Base-by-base conservation (phyloP, 2,329 filamentous ascomycete genomes). In the Epichloe bromicola region DNA sequence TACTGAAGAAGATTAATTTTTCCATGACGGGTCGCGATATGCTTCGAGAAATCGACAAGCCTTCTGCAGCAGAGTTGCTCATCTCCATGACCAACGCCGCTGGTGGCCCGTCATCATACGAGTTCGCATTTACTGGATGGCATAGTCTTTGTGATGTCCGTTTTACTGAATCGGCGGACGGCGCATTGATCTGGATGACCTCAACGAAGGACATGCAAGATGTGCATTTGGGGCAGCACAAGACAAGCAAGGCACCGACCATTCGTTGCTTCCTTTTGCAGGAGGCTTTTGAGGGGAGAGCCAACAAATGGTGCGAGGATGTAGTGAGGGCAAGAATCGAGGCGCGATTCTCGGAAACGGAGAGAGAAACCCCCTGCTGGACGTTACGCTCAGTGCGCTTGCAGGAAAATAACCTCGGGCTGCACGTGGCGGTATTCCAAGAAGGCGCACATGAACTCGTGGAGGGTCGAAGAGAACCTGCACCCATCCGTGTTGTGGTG, bases 321-420 rank as follows among this genome's bases (percentile, higher is more conserved):
- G 75, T 96, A 12, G 80, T 83, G 46, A 94, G 91, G 68, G 89
- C 90, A 8, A 82, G 84, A 56, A 81, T 96, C 14, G 91, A 96
- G 67, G 85, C 83, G 5, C 80, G 90, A 11, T 95, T 94, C 60
- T 72, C 86, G 0, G 89, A 95, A 63, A 65, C 72, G n/a, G 88
- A 95, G 69, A 80, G 90, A 53, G 88, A 95, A 64, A 79, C 84
- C 53, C 76, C 76, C 82, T 81, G 78, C 58, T 96, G 88, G 89
- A 86, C 86, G 34, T 76, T 94, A 34, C 80, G 88, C 38, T 85
- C 82, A 19, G 76, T 80, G 14, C 78, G 75, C 53, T 76, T 82
- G 63, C 74, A 76, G 38, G 84, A 83, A 60, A 76, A 70, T 53
- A 76, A 75, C 50, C 66, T 84, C 10, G 76, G 74, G 10, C 58